Evolutionary conservation across 2,329 filamentous ascomycete species (phyloP).

Genomic region (Thielaviopsis ethacetica): DNA sequence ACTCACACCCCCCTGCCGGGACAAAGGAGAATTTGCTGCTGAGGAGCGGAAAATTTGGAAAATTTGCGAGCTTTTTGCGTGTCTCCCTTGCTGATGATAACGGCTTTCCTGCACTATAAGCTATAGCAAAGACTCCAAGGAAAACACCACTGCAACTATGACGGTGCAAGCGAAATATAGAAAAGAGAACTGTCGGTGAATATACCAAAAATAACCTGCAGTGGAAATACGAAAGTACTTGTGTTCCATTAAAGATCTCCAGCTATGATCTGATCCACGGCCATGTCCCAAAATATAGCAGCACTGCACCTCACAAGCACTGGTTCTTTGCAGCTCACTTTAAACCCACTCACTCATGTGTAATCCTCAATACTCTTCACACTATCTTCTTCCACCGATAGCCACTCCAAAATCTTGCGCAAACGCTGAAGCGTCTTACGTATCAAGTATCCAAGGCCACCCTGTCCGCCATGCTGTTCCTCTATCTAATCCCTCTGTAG

Average conservation of each 20-base stretch:
- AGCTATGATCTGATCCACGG: neutral
- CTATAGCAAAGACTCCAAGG: neutral
- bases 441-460: neutral
- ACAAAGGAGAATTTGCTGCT: neutral
- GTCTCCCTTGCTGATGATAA: neutral
- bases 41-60: neutral
- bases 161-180: neutral
- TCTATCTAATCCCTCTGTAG: neutral
- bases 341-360: neutral
- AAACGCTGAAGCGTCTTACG: neutral
- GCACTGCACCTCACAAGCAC: neutral
- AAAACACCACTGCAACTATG: neutral
- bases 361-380: neutral
- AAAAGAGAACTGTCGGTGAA: neutral
- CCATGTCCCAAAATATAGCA: neutral
- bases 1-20: neutral
- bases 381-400: neutral
- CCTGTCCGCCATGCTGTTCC: neutral
- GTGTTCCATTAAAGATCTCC: neutral
- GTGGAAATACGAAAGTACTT: neutral
- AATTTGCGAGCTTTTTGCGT: neutral
- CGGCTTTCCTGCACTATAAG: neutral
- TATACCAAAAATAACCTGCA: neutral
- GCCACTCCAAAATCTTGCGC: neutral
- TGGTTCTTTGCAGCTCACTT: neutral